These are phyloP conservation scores for Wickerhamiella sergipiensis DNA, from an alignment of 805 yeast species.

Conservation along the genomic window DNA sequence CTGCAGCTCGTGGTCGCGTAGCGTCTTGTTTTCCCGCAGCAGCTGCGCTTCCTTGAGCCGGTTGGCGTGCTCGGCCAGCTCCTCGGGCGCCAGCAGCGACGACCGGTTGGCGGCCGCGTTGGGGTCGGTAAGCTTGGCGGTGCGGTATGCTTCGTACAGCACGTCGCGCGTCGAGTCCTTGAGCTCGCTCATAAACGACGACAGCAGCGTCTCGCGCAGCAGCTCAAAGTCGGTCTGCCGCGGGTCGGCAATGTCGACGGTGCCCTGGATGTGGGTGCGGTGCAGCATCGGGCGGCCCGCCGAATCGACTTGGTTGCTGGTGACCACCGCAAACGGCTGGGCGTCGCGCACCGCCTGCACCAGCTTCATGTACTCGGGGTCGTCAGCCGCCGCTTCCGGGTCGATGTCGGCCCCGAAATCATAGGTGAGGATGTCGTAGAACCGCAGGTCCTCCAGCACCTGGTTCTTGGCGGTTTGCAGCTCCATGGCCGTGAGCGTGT, in stretches of 20 bases:
- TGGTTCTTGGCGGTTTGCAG: slow-evolving; percentile 37
- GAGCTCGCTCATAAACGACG: slow-evolving; percentile 74
- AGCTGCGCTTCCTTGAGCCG: slow-evolving; percentile 29
- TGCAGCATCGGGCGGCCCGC: slow-evolving; percentile 58
- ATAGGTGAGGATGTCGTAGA: slow-evolving; percentile 52
- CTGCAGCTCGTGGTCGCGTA: slow-evolving; percentile 27
- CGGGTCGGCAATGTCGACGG: slow-evolving; percentile 78
- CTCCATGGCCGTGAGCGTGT: slow-evolving; percentile 59
- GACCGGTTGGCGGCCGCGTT: slow-evolving; percentile 10
- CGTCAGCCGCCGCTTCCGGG: slow-evolving; percentile 31
- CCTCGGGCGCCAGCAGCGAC: slow-evolving; percentile 26
- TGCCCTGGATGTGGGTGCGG: slow-evolving; percentile 81
- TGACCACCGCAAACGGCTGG: slow-evolving; percentile 64
- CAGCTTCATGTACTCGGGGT: slow-evolving; percentile 20
- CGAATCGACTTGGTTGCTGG: slow-evolving; percentile 51
- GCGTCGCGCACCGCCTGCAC: slow-evolving; percentile 26
- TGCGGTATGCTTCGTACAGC: slow-evolving; percentile 55
- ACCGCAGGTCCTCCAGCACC: slow-evolving; percentile 43
- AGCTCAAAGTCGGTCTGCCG: slow-evolving; percentile 75
- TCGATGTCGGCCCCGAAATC: slow-evolving; percentile 64
- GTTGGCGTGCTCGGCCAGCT: slow-evolving; percentile 27
- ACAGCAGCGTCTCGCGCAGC: slow-evolving; percentile 62
- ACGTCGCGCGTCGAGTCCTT: slow-evolving; percentile 70
- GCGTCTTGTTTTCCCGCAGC: slow-evolving; percentile 27
- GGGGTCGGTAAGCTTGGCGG: slow-evolving; percentile 14